A percentile compares a stretch with the other conserved stretches of the same genome.
These are phyloP conservation scores for Suhomyces maxii DNA, from an alignment of 1,139 yeast species.

Conservation along the genomic window DNA sequence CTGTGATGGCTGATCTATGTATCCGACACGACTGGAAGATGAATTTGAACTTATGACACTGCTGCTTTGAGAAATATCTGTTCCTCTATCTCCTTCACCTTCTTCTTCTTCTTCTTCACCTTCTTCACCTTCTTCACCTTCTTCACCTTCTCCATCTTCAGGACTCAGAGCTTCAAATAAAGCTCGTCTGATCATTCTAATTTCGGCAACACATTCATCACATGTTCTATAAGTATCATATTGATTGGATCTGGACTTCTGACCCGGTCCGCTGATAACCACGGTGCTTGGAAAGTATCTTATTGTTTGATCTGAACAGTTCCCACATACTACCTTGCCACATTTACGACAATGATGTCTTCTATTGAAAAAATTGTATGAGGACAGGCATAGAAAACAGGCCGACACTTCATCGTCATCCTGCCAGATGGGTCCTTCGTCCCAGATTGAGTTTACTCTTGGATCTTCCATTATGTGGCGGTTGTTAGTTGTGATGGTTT, in stretches of 20 bases:
- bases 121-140: not conserved
- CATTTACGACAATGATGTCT: conserved; percentile 92
- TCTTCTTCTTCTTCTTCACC: not conserved
- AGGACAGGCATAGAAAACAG: conserved; percentile 63
- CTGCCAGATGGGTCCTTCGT: conserved; percentile 59
- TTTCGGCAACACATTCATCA: conserved; percentile 65
- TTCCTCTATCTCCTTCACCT: not conserved
- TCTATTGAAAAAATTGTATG: conserved; percentile 68
- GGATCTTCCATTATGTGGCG: not conserved
- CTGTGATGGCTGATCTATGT: not conserved
- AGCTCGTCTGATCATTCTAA: conserved; percentile 55
- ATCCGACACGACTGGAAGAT: not conserved
- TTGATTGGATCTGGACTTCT: conserved; percentile 25
- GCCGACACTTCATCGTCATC: conserved; percentile 58
- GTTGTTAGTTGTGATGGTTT: not conserved
- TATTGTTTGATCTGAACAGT: conserved; percentile 55
- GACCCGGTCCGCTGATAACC: conserved; percentile 32
- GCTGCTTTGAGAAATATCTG: conserved; percentile 1
- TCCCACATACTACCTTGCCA: conserved; percentile 73
- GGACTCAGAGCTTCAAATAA: conserved; percentile 23
- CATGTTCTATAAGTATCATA: conserved; percentile 60
- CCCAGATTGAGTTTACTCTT: not conserved
- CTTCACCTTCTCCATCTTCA: not conserved
- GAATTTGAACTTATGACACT: conserved; percentile 9
- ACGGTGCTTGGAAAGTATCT: conserved; percentile 43